These are phyloP conservation scores for Saccharomycopsis malanga DNA, from an alignment of 805 yeast genomes.

Conservation along the genomic window DNA sequence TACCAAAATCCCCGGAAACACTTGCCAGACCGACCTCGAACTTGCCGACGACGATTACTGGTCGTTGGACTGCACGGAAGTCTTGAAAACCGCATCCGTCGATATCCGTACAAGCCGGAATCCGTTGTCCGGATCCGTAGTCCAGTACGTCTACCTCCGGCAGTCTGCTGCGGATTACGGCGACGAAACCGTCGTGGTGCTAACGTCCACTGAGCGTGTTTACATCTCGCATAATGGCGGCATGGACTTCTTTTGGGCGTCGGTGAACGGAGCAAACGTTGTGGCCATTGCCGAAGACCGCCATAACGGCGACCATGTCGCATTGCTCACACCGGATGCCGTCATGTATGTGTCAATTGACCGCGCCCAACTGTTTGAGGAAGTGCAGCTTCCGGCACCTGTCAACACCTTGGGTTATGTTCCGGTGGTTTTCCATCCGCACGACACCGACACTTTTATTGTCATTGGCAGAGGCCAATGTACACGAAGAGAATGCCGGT, in stretches of 20 bases:
- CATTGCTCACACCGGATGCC: conserved; percentile 38
- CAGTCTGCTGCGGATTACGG: conserved; percentile 38
- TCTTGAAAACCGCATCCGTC: conserved; percentile 22
- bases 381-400: conserved; percentile 43
- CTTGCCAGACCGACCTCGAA: conserved; percentile 34
- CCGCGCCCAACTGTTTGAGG: conserved; percentile 54
- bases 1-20: conserved; percentile 35
- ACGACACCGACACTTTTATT: conserved; percentile 52
- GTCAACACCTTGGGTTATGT: conserved; percentile 33
- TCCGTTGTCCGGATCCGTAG: conserved; percentile 45
- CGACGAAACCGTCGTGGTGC: conserved; percentile 60
- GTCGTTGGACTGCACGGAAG: conserved; percentile 26
- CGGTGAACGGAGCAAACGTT: conserved; percentile 35
- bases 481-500: conserved; percentile 46
- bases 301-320: conserved; percentile 46
- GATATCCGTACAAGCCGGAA: conserved; percentile 35
- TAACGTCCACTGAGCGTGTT: conserved; percentile 45
- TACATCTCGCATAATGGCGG: conserved; percentile 74
- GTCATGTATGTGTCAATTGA: conserved; percentile 54
- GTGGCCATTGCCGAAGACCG: conserved; percentile 57
- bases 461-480: conserved; percentile 54
- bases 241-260: conserved; percentile 36
- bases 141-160: conserved; percentile 55
- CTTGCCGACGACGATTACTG: conserved; percentile 28
- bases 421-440: conserved; percentile 57